phyloP scores from a whole-genome alignment of 2,329 filamentous ascomycete genomes.

The Sclerotinia nivalis region DNA sequence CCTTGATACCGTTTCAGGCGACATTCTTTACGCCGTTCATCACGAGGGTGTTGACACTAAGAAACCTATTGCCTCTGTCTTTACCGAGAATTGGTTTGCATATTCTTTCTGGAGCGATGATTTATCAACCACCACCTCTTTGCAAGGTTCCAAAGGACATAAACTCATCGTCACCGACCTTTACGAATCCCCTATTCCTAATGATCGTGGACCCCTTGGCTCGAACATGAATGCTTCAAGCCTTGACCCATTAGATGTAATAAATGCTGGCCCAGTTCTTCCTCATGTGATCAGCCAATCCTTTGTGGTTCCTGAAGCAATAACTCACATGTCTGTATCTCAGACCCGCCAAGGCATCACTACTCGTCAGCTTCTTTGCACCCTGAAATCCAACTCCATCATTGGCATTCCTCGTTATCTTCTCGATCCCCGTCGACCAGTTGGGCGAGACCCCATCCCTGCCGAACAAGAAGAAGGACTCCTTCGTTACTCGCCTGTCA shows the following conservation, averaged over 20 bases:
- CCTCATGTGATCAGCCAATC: constrained; percentile 79
- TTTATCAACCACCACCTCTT: constrained; percentile 55
- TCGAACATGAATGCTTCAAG: constrained; percentile 73
- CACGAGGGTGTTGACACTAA: constrained; percentile 73
- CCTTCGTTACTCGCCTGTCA: constrained; percentile 68
- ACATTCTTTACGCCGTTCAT: constrained; percentile 69
- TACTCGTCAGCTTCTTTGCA: constrained; percentile 76
- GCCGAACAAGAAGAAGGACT: constrained; percentile 84
- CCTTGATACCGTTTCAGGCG: constrained; percentile 82
- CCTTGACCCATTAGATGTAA: constrained; percentile 63
- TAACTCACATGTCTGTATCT: constrained; percentile 78
- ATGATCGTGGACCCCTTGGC: constrained; percentile 80
- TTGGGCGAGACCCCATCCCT: constrained; percentile 78
- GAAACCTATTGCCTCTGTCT: constrained; percentile 72
- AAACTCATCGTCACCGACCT: constrained; percentile 85
- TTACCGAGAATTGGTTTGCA: constrained; percentile 94
- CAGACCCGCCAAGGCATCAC: constrained; percentile 92
- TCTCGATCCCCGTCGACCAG: constrained; percentile 82
- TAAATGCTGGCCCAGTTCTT: constrained; percentile 54
- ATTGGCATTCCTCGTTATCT: constrained; percentile 75
- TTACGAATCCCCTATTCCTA: constrained; percentile 80
- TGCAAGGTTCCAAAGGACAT: constrained; percentile 73
- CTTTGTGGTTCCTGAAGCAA: constrained; percentile 77
- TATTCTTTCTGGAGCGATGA: constrained; percentile 75
- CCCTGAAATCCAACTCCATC: constrained; percentile 72